These are phyloP conservation scores for Globisporangium carolinianum DNA, from an alignment of 352 stramenopile species.

Conservation along the genomic window DNA sequence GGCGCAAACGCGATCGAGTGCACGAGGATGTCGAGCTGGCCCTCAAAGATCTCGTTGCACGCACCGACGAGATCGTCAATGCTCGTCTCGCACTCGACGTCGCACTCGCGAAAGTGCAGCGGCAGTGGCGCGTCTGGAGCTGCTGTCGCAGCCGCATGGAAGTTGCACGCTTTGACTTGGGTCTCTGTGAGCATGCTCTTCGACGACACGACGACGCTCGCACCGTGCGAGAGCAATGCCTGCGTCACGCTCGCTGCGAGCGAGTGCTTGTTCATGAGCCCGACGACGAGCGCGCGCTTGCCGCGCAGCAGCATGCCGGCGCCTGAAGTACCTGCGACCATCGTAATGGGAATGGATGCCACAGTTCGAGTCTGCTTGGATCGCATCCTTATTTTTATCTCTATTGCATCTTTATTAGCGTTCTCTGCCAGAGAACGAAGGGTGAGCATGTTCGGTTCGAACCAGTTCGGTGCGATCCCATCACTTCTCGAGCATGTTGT, in stretches of 20 bases:
- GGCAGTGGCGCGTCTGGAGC: conserved; percentile 9
- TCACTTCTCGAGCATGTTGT: conserved; percentile 12
- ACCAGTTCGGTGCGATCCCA: not conserved
- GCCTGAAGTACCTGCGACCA: not conserved
- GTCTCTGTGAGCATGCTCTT: conserved; percentile 32
- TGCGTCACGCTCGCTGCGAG: conserved; percentile 71
- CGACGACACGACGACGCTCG: conserved; percentile 76
- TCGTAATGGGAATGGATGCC: not conserved
- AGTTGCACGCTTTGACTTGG: conserved; percentile 45
- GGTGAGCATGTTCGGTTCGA: too few relatives aligned
- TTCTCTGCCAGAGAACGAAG: too few relatives aligned
- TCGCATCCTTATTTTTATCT: not conserved
- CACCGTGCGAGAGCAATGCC: conserved; percentile 52
- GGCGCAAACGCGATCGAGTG: conserved; percentile 90
- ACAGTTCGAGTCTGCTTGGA: not conserved
- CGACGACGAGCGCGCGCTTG: conserved; percentile 80
- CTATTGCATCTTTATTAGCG: too few relatives aligned
- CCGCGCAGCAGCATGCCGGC: conserved; percentile 28
- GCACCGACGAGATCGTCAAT: conserved; percentile 40
- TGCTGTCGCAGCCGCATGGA: conserved; percentile 20
- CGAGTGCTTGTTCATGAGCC: conserved; percentile 88
- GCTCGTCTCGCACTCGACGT: conserved; percentile 62
- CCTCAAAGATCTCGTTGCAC: conserved; percentile 37
- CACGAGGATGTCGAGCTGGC: conserved; percentile 77
- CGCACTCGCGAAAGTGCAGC: conserved; percentile 56